These are phyloP conservation scores for Boletus tomentosulus DNA, from an alignment of 768 basidiomycete genomes.

Conservation along the genomic window DNA sequence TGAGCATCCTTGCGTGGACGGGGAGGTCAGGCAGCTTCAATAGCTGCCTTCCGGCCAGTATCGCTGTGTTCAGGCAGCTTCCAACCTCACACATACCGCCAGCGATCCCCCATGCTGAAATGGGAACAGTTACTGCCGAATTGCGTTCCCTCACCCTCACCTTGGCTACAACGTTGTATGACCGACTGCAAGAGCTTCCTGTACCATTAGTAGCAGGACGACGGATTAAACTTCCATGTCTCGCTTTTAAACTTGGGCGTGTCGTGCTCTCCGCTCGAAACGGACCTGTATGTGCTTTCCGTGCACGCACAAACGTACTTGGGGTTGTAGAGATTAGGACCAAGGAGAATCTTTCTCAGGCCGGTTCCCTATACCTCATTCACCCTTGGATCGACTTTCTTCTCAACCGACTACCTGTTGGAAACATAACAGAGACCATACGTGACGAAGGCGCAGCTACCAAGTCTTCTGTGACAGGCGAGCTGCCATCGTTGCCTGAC, in stretches of 20 bases:
- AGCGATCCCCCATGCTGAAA: background rate
- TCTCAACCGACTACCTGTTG: background rate
- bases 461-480: too few species aligned
- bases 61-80: too few species aligned
- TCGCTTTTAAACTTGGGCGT: slow-evolving; percentile 2
- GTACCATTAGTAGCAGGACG: background rate
- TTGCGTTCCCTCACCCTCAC: background rate
- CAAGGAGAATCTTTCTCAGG: slow-evolving; percentile 2
- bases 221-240: slow-evolving; percentile 8
- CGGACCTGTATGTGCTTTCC: background rate
- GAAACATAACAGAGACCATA: too few species aligned
- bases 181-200: background rate
- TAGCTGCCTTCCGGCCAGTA: too few species aligned
- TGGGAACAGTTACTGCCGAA: background rate
- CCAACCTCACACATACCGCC: too few species aligned
- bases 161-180: background rate
- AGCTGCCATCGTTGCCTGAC: too few species aligned
- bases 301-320: background rate
- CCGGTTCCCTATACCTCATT: background rate
- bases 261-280: background rate
- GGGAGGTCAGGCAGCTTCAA: too few species aligned
- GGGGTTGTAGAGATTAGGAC: slow-evolving; percentile 8
- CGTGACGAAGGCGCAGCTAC: too few species aligned
- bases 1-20: too few species aligned
- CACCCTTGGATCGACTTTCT: slow-evolving; percentile 13